Evolutionary conservation across 108 stramenopile genomes (phyloP), one percentile per base, ranked within the genome.

Genomic region (Cyclotella distinguenda): DNA sequence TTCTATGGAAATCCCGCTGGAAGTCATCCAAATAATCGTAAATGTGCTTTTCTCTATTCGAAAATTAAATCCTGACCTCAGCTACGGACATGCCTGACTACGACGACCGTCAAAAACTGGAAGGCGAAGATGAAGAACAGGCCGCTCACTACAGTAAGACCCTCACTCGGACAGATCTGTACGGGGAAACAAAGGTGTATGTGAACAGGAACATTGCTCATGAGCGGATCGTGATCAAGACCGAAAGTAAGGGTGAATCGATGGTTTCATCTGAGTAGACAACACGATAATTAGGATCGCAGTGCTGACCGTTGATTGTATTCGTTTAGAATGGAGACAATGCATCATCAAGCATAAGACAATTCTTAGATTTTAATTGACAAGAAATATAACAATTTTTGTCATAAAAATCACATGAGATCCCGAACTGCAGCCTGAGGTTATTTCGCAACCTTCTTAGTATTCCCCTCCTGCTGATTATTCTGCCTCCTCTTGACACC

Each of bases 81-180:
- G 72, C 86, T 8, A 86, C 86, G 6, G 83, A 86, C 51, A 77
- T 86, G 81, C 86, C 86, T 6, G 83, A 86, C 23, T 86, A 82
- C 38, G 83, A 86, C 39, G 86, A 86, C 47, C 78, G 83, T 28
- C 64, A 70, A 60, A 42, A 74, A 16, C 56, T 69, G 36, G 63
- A 73, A 66, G 59, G 67, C 46, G 45, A 60, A 28, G 69, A 77
- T 43, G 68, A 74, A 54, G 66, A 68, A 36, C 71, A 74, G 60
- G 66, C 77, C 21, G 48, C 49, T 64, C 85, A 86, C 66, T 86
- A 86, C 68, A 82, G 80, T 52, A 66, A 79, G 51, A 83, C 80
- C 22, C 80, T 78, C 23, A 62, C 60, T 51, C 66, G 74, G 8
- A 68, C 61, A 10, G 66, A 46, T 64, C 61, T 79, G 1, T 79